Evolutionary conservation across 805 yeast species (phyloP).

Genomic region (Saccharomycopsis selenospora): DNA sequence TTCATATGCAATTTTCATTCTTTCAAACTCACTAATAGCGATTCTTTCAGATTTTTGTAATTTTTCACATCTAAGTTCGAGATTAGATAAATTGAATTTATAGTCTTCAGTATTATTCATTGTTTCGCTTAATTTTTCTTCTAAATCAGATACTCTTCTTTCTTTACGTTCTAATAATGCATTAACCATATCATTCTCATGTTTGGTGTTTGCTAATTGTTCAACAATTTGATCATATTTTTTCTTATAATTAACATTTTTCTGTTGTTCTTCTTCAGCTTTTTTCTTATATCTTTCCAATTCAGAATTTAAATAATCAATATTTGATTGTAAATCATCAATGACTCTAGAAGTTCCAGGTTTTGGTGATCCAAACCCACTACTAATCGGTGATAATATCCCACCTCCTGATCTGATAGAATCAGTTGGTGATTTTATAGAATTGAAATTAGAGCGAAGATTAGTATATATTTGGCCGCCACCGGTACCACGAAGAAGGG

Average conservation of each 20-base stretch:
- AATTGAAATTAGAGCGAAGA: neutral
- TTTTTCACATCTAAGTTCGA: conserved; percentile 42
- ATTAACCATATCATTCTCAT: conserved; percentile 68
- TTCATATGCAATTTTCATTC: conserved; percentile 53
- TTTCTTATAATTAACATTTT: conserved; percentile 39
- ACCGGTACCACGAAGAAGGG: too few species aligned
- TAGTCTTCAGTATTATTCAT: conserved; percentile 41
- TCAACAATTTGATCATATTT: conserved; percentile 51
- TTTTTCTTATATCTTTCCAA: conserved; percentile 33
- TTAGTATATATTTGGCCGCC: neutral
- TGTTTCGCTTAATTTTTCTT: conserved; percentile 46
- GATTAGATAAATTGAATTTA: conserved; percentile 41
- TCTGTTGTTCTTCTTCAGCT: conserved; percentile 44
- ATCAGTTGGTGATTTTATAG: neutral
- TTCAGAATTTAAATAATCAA: conserved; percentile 47
- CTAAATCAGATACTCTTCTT: conserved; percentile 59
- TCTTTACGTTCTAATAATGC: conserved; percentile 65
- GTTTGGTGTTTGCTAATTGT: conserved; percentile 62
- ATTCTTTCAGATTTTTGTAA: conserved; percentile 40
- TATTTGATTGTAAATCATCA: conserved; percentile 34
- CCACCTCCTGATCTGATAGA: neutral
- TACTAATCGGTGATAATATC: neutral
- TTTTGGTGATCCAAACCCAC: conserved; percentile 16
- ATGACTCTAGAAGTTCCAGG: conserved; percentile 21
- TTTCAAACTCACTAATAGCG: conserved; percentile 44